phyloP scores from a whole-genome alignment of 306 rosid genomes.

The Casuarina cunninghamiana region DNA sequence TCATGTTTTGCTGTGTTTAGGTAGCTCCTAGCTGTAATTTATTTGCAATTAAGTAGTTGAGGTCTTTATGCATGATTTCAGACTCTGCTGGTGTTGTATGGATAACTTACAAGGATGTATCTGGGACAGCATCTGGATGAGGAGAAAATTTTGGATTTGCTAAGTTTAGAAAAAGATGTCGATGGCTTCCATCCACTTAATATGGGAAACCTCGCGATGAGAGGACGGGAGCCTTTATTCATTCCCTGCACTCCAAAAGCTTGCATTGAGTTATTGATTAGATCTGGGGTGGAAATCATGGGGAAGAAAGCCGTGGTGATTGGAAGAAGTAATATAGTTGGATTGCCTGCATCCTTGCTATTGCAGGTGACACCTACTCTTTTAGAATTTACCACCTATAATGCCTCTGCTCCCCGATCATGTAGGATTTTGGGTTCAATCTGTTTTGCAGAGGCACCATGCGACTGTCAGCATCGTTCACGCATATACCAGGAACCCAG shows the following conservation, averaged over 20 bases:
- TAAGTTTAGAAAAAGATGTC: conserved; percentile 77
- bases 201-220: conserved; percentile 81
- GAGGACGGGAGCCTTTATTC: conserved; percentile 87
- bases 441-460: conserved; percentile 74
- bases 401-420: conserved; percentile 9
- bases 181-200: conserved; percentile 91
- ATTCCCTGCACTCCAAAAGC: conserved; percentile 92
- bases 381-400: background rate
- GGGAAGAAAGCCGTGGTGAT: conserved; percentile 91
- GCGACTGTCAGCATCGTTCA: conserved; percentile 84
- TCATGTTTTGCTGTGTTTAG: background rate
- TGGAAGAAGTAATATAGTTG: conserved; percentile 91
- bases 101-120: conserved; percentile 46
- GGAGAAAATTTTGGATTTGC: conserved; percentile 51
- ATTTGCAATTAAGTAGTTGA: conserved; percentile 27
- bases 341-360: conserved; percentile 78
- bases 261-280: conserved; percentile 80
- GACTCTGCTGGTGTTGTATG: conserved; percentile 36
- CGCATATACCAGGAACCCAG: conserved; percentile 71
- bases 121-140: conserved; percentile 84
- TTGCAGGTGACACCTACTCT: conserved; percentile 58
- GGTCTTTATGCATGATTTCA: conserved; percentile 35
- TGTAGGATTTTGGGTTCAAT: background rate
- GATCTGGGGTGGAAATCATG: conserved; percentile 70
- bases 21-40: conserved; percentile 14